Base-by-base conservation (phyloP, 2,329 filamentous ascomycete genomes). In the Botrytis cinerea region DNA sequence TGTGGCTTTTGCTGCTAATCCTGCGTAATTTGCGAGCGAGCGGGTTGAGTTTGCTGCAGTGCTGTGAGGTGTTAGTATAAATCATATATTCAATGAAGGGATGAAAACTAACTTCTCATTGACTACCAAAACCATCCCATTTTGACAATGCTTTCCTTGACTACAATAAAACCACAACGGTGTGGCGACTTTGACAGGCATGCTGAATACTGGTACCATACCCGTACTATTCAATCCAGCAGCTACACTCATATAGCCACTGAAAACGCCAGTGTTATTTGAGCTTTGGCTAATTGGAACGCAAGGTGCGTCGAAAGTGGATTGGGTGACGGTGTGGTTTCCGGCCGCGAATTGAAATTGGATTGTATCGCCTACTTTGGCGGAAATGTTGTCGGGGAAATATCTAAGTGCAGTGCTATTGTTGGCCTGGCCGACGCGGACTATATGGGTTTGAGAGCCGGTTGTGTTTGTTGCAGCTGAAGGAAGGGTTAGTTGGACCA, bases 81-180 rank as follows among this genome's bases (percentile, higher is more conserved):
- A 63, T 45, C 2, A 60, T 1, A 60, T 60, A 2, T 2, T 32
- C 35, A 18, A 14, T 4, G 2, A n/a, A 18, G 35, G 18, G 22
- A 38, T 16, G 51, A 66, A 64, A 40, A 80, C 83, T 75, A 90
- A 89, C 76, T 90, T 85, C 74, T 86, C 84, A 48, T 86, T 82
- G 60, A 91, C 86, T 28, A 81, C 80, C 78, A 80, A 78, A 25
- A 75, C 75, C 80, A 82, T 82, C 6, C 80, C 80, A 9, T 70
- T 74, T 73, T 94, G 88, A 83, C 93, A 96, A 84, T 96, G 93
- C 79, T 86, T 88, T 63, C 81, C 89, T 82, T 94, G 91, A 45
- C 89, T 90, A 84, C 93, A 95, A 86, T 92, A 95, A 76, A 93
- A 84, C 92, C 93, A 96, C 76, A 95, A 85, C 45, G 93, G 93